A percentile compares a stretch with the other conserved stretches of the same genome.
Conservation (phyloP, 345 rosid genomes). For the Anastatica hierochuntica region DNA sequence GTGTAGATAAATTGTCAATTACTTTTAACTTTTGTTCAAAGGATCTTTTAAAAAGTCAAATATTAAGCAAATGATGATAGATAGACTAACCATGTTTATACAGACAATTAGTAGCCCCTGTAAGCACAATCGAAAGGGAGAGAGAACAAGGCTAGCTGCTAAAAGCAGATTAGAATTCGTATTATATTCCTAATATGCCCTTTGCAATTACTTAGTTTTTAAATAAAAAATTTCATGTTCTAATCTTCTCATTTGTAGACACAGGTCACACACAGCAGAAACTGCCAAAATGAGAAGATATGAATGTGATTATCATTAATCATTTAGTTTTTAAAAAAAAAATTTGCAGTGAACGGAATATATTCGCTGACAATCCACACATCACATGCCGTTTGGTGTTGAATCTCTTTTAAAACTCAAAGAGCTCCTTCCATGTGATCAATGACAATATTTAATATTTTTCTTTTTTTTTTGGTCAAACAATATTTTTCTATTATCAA, state of each 20-base stretch:
- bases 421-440: background rate
- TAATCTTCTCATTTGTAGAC: no score
- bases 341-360: no score
- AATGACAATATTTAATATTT: background rate
- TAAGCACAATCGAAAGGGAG: background rate
- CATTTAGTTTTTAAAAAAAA: no score
- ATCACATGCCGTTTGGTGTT: background rate
- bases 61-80: slow-evolving; percentile 12
- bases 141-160: slow-evolving; percentile 20
- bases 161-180: slow-evolving; percentile 13
- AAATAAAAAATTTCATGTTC: no score
- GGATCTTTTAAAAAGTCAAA: no score
- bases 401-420: background rate
- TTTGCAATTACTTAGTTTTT: background rate
- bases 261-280: background rate
- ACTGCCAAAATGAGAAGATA: slow-evolving; percentile 8
- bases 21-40: no score
- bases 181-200: slow-evolving; percentile 11
- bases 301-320: background rate
- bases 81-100: slow-evolving; percentile 8
- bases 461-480: no score
- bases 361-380: background rate
- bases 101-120: slow-evolving; percentile 13
- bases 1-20: no score
- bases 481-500: background rate